Evolutionary conservation across 192 early-diverging fungal species (phyloP).

Genomic region (Pilaira anomala): DNA sequence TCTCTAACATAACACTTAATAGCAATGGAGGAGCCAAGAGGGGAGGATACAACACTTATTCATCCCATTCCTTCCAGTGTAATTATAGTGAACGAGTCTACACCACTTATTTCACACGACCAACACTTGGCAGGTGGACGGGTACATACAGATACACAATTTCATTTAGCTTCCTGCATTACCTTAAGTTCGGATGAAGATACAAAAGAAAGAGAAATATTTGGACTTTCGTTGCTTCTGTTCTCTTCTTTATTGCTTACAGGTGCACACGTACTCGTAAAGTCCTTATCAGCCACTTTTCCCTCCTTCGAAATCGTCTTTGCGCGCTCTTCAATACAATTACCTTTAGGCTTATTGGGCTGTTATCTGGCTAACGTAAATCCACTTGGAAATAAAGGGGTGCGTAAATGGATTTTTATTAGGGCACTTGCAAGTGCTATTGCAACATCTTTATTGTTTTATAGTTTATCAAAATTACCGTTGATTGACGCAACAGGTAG

Average conservation of each 20-base stretch:
- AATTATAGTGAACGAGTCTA: conserved; percentile 19
- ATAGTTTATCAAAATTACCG: conserved; percentile 61
- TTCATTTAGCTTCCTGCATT: conserved; percentile 5
- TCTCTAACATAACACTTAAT: too few species aligned
- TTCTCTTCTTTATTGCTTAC: conserved; percentile 68
- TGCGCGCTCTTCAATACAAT: conserved; percentile 65
- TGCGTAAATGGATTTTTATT: conserved; percentile 54
- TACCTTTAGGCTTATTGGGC: conserved; percentile 51
- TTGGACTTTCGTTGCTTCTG: conserved; percentile 54
- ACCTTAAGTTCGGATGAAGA: conserved; percentile 4
- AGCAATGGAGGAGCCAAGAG: too few species aligned
- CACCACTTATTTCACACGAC: conserved; percentile 17
- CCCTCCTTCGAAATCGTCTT: conserved; percentile 72
- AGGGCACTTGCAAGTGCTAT: conserved; percentile 62
- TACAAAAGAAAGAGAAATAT: conserved; percentile 36
- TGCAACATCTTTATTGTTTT: conserved; percentile 70
- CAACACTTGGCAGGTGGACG: background rate
- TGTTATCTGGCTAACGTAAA: conserved; percentile 48
- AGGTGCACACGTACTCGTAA: conserved; percentile 68
- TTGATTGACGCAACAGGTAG: conserved; percentile 68
- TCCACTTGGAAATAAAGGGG: conserved; percentile 51
- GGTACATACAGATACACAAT: background rate
- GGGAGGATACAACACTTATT: too few species aligned
- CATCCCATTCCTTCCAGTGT: conserved; percentile 21
- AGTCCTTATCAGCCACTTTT: conserved; percentile 50